phyloP scores from a whole-genome alignment of 441 rosid genomes.

The Viola pubescens region DNA sequence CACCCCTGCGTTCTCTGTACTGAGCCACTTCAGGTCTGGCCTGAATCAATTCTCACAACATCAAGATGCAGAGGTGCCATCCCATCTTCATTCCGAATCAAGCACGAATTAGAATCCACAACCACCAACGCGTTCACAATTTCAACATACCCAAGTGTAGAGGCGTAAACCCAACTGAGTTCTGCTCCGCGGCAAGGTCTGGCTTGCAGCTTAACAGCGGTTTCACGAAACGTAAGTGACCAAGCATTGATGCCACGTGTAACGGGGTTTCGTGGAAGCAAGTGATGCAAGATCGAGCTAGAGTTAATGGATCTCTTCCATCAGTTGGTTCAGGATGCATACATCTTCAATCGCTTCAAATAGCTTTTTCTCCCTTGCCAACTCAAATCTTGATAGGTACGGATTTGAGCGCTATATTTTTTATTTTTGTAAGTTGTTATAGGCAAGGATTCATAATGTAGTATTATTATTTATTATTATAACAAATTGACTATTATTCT shows the following conservation, averaged over 20 bases:
- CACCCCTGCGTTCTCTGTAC: slow-evolving; percentile 12
- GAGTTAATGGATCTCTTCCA: slow-evolving; percentile 14
- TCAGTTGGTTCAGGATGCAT: slow-evolving; percentile 9
- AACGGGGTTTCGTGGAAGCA: slow-evolving; percentile 23
- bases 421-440: too few species aligned
- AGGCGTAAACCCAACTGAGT: slow-evolving; percentile 19
- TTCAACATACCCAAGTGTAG: slow-evolving; percentile 29
- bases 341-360: slow-evolving; percentile 17
- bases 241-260: slow-evolving; percentile 26
- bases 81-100: slow-evolving; percentile 21
- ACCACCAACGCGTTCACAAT: slow-evolving; percentile 23
- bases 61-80: slow-evolving; percentile 31
- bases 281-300: slow-evolving; percentile 7
- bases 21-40: slow-evolving; percentile 6
- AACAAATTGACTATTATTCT: too few species aligned
- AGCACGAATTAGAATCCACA: slow-evolving; percentile 13
- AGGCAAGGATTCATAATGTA: too few species aligned
- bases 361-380: too few species aligned
- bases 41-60: slow-evolving; percentile 15
- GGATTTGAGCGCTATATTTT: too few species aligned
- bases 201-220: slow-evolving; percentile 17
- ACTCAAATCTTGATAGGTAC: too few species aligned
- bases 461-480: too few species aligned
- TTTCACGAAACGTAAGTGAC: slow-evolving; percentile 23
- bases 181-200: slow-evolving; percentile 18